These are phyloP conservation scores for Protomyces arabidopsidicola DNA, from an alignment of 1,139 yeast genomes.

Conservation along the genomic window DNA sequence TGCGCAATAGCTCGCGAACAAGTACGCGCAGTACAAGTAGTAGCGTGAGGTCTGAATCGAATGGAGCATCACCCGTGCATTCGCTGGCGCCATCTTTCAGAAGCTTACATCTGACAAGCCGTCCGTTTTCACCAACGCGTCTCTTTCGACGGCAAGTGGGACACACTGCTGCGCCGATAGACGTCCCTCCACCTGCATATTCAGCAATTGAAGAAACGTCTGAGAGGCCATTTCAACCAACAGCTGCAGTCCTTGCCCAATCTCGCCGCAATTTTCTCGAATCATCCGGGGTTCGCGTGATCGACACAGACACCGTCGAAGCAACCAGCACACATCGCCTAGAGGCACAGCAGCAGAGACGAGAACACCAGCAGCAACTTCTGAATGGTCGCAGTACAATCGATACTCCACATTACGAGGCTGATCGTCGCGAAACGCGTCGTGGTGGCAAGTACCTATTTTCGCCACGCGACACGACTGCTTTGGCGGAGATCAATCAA, in stretches of 20 bases:
- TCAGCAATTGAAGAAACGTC: background rate
- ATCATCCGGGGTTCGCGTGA: background rate
- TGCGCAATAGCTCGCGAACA: too few species aligned
- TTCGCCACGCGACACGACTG: background rate
- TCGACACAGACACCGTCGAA: background rate
- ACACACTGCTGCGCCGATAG: background rate
- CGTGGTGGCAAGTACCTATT: background rate
- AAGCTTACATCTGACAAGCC: background rate
- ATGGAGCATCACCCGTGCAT: background rate
- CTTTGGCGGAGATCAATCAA: background rate
- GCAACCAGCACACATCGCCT: background rate
- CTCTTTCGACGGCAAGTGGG: background rate
- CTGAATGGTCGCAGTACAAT: background rate
- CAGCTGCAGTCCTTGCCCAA: slow-evolving; percentile 10
- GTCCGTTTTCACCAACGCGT: background rate
- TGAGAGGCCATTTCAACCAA: background rate
- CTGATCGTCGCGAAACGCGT: background rate
- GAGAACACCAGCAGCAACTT: background rate
- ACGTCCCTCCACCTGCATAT: background rate
- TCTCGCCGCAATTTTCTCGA: slow-evolving; percentile 13
- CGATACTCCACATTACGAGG: background rate
- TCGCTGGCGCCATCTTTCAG: background rate
- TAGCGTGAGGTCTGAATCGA: too few species aligned
- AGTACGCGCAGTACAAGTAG: too few species aligned
- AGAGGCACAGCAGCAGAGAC: background rate